Conservation (phyloP, 306 rosid species). For the Bauhinia variegata region DNA sequence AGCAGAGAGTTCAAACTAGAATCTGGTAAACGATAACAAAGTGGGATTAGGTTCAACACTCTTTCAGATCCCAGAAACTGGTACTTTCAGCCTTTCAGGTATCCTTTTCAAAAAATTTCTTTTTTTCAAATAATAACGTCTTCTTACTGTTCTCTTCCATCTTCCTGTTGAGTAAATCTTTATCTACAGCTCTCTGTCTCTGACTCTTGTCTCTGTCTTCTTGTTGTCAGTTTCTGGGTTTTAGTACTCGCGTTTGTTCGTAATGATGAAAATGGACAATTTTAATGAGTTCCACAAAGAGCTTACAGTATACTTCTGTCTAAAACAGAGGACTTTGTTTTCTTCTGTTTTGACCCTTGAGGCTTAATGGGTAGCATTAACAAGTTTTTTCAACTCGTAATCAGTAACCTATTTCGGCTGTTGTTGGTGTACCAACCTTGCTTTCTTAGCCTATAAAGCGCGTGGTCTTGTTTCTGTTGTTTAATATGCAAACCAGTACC, state of each 20-base stretch:
- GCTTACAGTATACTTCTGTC: constrained; percentile 8
- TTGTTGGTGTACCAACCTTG: constrained; percentile 1
- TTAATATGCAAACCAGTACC: neutral
- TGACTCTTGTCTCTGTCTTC: neutral
- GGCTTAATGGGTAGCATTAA: constrained; percentile 13
- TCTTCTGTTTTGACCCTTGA: neutral
- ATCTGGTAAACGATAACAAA: neutral
- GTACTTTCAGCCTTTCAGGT: constrained; percentile 7
- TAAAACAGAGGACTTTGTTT: neutral
- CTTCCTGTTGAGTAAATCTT: neutral
- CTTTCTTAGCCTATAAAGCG: constrained; percentile 1
- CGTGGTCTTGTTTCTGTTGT: neutral
- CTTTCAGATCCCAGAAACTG: neutral
- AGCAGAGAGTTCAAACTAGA: neutral
- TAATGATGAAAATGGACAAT: neutral
- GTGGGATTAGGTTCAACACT: neutral
- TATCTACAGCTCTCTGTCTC: neutral
- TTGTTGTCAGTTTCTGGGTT: neutral
- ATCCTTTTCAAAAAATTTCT: neutral
- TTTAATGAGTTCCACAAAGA: neutral
- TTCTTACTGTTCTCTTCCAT: neutral
- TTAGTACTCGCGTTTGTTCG: neutral
- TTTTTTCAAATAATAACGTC: neutral
- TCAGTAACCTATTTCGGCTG: no score
- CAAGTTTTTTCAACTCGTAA: no score